Base-by-base conservation (phyloP, 2,329 filamentous ascomycete genomes). In the Fusarium lyarnte region DNA sequence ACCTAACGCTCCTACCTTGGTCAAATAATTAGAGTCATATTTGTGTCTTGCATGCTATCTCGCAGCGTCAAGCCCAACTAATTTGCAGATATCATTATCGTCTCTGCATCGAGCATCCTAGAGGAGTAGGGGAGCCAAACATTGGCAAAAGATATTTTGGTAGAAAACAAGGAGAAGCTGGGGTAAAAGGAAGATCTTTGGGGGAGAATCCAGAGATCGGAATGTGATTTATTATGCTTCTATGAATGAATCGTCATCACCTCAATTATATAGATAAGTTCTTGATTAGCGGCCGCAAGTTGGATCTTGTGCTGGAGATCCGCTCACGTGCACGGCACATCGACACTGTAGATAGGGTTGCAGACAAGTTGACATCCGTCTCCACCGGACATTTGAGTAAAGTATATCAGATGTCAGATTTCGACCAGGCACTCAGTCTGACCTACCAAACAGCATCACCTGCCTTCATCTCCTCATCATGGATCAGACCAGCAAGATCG, bases 401-500 rank as follows among this genome's bases (percentile, higher is more conserved):
- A 17, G 10, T 62, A 62, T 46, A 62, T 62, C 52, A 46, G n/a
- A n/a, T 16, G 27, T 25, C 23, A 38, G 25, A 25, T 23, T 23
- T 13, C 31, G 3, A 1, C 29, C 12, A 58, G 27, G 41, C 4
- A 7, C n/a, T 19, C 14, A 25, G 39, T 33, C 6, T 36, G 7
- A 41, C 35, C 46, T 59, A 33, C 21, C n/a, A 59, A 59, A 59
- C 7, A 38, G 9, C 27, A 54, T 54, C 35, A 14, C 1, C n/a
- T 33, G 1, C 17, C 57, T 33, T 31, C 31, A 29, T 31, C 29
- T 11, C 16, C 5, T 35, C n/a, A 36, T n/a, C 16, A 74, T 74
- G 71, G 52, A 72, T 13, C 65, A 70, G 36, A 46, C 61, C n/a
- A 69, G 64, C 8, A 55, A 61, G 8, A 58, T 80, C 4, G 42